Percentiles rank a stretch among this genome's conserved stretches.
Conservation (phyloP, 1,139 yeast genomes). For the Diutina pseudorugosa region DNA sequence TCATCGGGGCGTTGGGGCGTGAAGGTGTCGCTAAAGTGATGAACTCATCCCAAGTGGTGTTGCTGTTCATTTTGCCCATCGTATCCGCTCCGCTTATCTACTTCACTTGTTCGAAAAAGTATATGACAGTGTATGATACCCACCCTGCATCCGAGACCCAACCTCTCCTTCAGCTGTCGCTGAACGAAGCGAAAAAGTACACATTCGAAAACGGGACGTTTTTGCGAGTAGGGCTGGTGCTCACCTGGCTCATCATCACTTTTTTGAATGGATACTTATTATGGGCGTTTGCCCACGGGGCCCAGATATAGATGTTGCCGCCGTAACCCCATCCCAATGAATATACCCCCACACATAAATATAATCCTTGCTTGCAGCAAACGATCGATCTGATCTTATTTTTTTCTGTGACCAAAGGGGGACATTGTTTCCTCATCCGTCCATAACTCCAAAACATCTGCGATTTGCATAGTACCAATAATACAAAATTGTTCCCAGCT, state of each 20-base stretch:
- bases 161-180: neutral
- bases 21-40: conserved; percentile 73
- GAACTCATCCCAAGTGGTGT: conserved; percentile 80
- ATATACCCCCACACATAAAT: neutral
- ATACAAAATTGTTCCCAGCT: no score
- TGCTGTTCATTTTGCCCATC: conserved; percentile 74
- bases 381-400: neutral
- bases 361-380: neutral
- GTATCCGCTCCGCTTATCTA: conserved; percentile 81
- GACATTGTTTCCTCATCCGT: neutral
- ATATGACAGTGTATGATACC: conserved; percentile 58
- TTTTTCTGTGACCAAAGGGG: neutral
- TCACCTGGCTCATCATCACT: conserved; percentile 63
- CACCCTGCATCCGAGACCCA: conserved; percentile 19
- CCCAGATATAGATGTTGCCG: neutral
- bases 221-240: conserved; percentile 40
- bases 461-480: no score
- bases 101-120: conserved; percentile 62
- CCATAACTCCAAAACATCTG: neutral
- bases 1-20: conserved; percentile 68
- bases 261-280: conserved; percentile 65
- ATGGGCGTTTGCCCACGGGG: conserved; percentile 6
- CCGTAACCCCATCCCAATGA: neutral
- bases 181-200: neutral
- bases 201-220: conserved; percentile 52